These are phyloP conservation scores for Schrenkiella parvula DNA, from an alignment of 345 rosid genomes.

Conservation along the genomic window DNA sequence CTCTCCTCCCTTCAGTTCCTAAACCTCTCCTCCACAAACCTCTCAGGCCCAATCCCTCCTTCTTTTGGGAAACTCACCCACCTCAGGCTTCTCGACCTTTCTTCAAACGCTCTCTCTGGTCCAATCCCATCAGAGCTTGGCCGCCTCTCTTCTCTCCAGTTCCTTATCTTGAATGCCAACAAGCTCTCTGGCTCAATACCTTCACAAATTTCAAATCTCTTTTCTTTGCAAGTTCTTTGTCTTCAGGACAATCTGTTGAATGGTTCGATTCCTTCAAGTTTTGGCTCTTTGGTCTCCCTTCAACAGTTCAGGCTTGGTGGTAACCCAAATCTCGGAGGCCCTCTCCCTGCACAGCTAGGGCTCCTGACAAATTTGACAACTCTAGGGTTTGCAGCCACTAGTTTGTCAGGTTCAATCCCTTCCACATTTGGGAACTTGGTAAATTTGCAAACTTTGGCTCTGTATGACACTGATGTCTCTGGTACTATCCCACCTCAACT, in stretches of 20 bases:
- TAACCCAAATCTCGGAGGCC: conserved; percentile 73
- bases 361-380: conserved; percentile 75
- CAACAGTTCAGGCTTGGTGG: conserved; percentile 87
- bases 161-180: conserved; percentile 79
- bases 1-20: conserved; percentile 82
- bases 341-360: conserved; percentile 75
- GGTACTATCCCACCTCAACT: conserved; percentile 84
- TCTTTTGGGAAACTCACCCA: conserved; percentile 62
- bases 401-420: conserved; percentile 81
- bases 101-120: conserved; percentile 83
- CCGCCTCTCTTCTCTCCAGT: conserved; percentile 68
- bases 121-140: conserved; percentile 71
- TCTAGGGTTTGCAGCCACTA: conserved; percentile 86
- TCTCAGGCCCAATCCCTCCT: conserved; percentile 84
- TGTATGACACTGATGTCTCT: conserved; percentile 76
- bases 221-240: conserved; percentile 68
- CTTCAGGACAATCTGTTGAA: conserved; percentile 83
- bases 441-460: conserved; percentile 79
- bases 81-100: conserved; percentile 82
- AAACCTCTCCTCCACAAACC: conserved; percentile 81
- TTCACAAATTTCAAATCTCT: conserved; percentile 59
- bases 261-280: conserved; percentile 76
- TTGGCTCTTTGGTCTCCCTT: conserved; percentile 72
- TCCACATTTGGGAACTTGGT: conserved; percentile 75
- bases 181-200: conserved; percentile 66